Conservation (phyloP, 164 flowering plant genomes). For the Annona squamosa region DNA sequence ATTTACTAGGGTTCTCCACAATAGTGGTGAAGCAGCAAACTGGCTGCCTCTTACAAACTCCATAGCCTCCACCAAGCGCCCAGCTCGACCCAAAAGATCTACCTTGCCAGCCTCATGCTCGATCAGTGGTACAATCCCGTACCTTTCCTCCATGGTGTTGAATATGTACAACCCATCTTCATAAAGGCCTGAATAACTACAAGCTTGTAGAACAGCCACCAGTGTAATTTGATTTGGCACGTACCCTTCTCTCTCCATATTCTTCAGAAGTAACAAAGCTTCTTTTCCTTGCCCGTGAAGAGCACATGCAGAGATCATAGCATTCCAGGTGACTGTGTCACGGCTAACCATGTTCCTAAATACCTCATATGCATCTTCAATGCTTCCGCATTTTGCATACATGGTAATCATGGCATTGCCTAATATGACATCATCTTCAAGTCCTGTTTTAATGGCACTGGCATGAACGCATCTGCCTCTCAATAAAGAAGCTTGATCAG, state of each 20-base stretch:
- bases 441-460: conserved; percentile 22
- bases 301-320: conserved; percentile 26
- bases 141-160: conserved; percentile 17
- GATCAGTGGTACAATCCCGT: conserved; percentile 2
- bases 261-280: conserved; percentile 18
- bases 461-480: conserved; percentile 27
- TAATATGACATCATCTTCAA: conserved; percentile 13
- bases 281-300: conserved; percentile 26
- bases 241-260: conserved; percentile 20
- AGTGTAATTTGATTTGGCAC: conserved; percentile 23
- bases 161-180: conserved; percentile 21
- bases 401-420: conserved; percentile 23
- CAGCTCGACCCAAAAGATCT: conserved; percentile 18
- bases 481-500: conserved; percentile 22
- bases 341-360: conserved; percentile 16
- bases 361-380: conserved; percentile 18
- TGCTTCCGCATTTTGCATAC: conserved; percentile 34
- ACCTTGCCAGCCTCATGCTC: conserved; percentile 17
- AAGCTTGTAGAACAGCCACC: conserved; percentile 32
- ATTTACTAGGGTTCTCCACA: conserved; percentile 19
- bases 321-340: conserved; percentile 25
- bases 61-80: conserved; percentile 22
- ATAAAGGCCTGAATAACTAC: conserved; percentile 26
- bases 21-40: conserved; percentile 18
- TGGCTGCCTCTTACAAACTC: conserved; percentile 20